Evolutionary conservation across 2,329 filamentous ascomycete species (phyloP).

Genomic region (Aspergillus unguis): DNA sequence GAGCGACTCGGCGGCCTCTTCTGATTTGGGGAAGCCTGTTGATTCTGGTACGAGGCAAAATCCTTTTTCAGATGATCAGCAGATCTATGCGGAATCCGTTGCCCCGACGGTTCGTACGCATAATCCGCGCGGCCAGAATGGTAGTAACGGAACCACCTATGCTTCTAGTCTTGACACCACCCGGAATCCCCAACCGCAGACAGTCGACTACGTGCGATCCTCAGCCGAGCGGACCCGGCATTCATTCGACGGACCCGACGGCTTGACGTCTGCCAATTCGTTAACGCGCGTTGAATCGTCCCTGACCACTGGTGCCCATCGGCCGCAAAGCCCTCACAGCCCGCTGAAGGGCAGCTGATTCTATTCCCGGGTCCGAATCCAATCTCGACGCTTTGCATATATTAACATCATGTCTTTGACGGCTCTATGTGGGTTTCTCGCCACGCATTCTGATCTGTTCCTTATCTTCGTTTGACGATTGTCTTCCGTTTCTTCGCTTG

Average conservation of each 20-base stretch:
- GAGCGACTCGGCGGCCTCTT: conserved; percentile 39
- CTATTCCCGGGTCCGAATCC: conserved; percentile 30
- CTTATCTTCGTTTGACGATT: conserved; percentile 28
- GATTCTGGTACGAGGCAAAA: conserved; percentile 58
- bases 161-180: conserved; percentile 54
- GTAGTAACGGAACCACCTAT: conserved; percentile 91
- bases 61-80: conserved; percentile 76
- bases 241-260: conserved; percentile 83
- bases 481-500: conserved; percentile 17
- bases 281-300: conserved; percentile 79
- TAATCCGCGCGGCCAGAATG: conserved; percentile 79
- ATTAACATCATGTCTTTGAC: conserved; percentile 20
- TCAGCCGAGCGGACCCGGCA: conserved; percentile 84
- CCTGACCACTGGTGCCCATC: conserved; percentile 24
- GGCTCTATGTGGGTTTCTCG: conserved; percentile 19
- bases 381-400: conserved; percentile 25
- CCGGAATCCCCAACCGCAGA: conserved; percentile 54
- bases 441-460: conserved; percentile 22
- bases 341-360: conserved; percentile 35
- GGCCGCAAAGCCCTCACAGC: conserved; percentile 31
- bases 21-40: conserved; percentile 46
- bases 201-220: conserved; percentile 58
- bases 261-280: conserved; percentile 87
- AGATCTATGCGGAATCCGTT: conserved; percentile 89
- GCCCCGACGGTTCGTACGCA: conserved; percentile 73